Evolutionary conservation across 176 grass and related monocot species (phyloP), one percentile per base, ranked within the genome.

Genomic region (Zoysia japonica): DNA sequence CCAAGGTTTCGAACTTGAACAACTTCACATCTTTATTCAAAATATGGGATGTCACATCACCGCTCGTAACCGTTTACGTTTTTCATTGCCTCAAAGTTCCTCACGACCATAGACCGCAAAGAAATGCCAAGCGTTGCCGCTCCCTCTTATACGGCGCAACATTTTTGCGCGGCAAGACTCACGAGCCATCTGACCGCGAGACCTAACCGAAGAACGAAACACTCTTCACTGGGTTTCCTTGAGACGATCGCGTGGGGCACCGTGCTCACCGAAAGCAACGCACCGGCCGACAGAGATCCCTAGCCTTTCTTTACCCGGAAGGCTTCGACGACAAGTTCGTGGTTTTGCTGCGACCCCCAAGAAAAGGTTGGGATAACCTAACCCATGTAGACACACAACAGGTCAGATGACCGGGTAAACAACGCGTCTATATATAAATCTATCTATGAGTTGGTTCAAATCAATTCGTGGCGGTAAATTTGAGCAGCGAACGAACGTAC

Each of bases 291-390:
- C 43, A 60, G 17, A 28, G 28, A 28, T 28, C 28, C 28, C 28
- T 28, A 28, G 28, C 28, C 28, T 28, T 28, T 53, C 53, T 75
- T 60, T 59, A 3, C 52, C 72, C 17, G 45, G 9, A 44, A 28
- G 28, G 28, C 72, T 9, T 60, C 16, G 40, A 72, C 70, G 72
- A 41, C 19, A 73, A 19, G 60, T 53, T 57, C 37, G 2, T 42
- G 45, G n/a, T 74, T n/a, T 11, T 2, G 11, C 59, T 42, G 35
- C 49, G 11, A 75, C 83, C 13, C 20, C 63, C 51, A 90, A 83
- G 84, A 83, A 86, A 90, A 70, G 88, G 53, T 90, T 86, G 61
- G 88, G 83, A 86, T 90, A 86, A 90, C 65, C 79, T 28, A 28
- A 28, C 28, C 28, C 28, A 82, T 42, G 6, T 40, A 7, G 20